These are phyloP conservation scores for Exophiala alcalophila DNA, from an alignment of 2,329 filamentous ascomycete genomes.

Conservation along the genomic window DNA sequence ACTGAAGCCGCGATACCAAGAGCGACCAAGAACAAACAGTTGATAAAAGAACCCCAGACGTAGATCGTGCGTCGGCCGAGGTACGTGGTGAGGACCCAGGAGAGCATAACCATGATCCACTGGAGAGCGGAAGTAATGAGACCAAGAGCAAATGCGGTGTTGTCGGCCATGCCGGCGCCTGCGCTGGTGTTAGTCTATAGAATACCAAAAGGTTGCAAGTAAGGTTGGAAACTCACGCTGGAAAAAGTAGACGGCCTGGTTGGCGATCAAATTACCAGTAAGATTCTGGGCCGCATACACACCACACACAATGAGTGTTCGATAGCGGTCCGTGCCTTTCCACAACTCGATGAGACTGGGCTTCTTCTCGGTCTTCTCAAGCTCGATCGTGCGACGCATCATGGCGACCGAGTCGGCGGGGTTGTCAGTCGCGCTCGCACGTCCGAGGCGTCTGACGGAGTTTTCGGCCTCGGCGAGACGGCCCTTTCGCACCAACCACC, in stretches of 20 bases:
- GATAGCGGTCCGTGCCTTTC: constrained; percentile 35
- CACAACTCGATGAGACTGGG: constrained; percentile 35
- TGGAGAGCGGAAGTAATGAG: constrained; percentile 65
- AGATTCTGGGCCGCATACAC: constrained; percentile 44
- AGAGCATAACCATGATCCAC: constrained; percentile 61
- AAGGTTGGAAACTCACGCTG: constrained; percentile 31
- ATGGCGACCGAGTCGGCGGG: constrained; percentile 35
- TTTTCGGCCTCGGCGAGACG: constrained; percentile 44
- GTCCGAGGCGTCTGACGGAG: constrained; percentile 52
- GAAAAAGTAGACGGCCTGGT: constrained; percentile 63
- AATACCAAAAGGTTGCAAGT: constrained; percentile 18
- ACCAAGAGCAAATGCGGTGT: constrained; percentile 60
- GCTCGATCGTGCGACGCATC: constrained; percentile 37
- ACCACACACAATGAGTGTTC: constrained; percentile 36
- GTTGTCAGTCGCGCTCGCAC: constrained; percentile 39
- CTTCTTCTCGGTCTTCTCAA: constrained; percentile 33
- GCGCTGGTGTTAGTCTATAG: constrained; percentile 34
- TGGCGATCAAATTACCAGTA: constrained; percentile 62
- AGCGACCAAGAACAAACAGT: constrained; percentile 53
- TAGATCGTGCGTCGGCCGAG: constrained; percentile 64
- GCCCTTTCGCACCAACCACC: constrained; percentile 55
- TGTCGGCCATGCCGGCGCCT: constrained; percentile 59
- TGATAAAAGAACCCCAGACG: constrained; percentile 57
- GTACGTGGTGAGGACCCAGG: constrained; percentile 64
- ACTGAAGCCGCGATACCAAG: constrained; percentile 61